A percentile compares a stretch with the other conserved stretches of the same genome.
These are phyloP conservation scores for Sphagnum tenellum DNA, from an alignment of 225 moss, liverwort and hornwort genomes.

Conservation along the genomic window DNA sequence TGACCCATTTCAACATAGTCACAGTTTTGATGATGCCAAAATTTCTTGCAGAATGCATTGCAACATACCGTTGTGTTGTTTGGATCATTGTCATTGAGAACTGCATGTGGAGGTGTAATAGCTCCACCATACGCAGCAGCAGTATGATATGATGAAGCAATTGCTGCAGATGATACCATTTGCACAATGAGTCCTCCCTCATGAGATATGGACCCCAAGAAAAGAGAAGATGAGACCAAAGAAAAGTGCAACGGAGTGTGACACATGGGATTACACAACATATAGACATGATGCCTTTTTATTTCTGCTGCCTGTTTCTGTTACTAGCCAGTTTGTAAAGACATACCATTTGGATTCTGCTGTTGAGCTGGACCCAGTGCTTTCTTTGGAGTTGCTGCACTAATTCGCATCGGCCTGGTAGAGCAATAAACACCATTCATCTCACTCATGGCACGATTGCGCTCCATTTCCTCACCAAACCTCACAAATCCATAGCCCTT, in stretches of 20 bases:
- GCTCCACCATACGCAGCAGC: constrained; percentile 60
- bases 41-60: too few species aligned
- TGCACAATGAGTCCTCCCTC: too few species aligned
- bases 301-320: too few species aligned
- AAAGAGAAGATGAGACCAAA: too few species aligned
- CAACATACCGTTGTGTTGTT: constrained; percentile 86
- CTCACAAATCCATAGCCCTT: constrained; percentile 67
- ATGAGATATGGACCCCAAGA: too few species aligned
- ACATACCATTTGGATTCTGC: constrained; percentile 36
- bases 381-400: constrained; percentile 62
- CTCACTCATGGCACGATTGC: constrained; percentile 68
- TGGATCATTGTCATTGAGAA: constrained; percentile 91
- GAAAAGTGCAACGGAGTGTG: too few species aligned
- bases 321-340: background rate
- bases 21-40: too few species aligned
- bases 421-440: constrained; percentile 77
- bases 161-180: constrained; percentile 47
- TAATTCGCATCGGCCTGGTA: constrained; percentile 61
- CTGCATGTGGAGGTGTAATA: constrained; percentile 77
- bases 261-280: too few species aligned
- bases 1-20: too few species aligned
- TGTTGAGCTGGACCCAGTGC: constrained; percentile 51
- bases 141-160: constrained; percentile 62
- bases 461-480: constrained; percentile 63
- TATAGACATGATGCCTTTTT: too few species aligned